Evolutionary conservation across 495 filamentous ascomycete genomes (phyloP).

Genomic region (Aspergillus steynii): DNA sequence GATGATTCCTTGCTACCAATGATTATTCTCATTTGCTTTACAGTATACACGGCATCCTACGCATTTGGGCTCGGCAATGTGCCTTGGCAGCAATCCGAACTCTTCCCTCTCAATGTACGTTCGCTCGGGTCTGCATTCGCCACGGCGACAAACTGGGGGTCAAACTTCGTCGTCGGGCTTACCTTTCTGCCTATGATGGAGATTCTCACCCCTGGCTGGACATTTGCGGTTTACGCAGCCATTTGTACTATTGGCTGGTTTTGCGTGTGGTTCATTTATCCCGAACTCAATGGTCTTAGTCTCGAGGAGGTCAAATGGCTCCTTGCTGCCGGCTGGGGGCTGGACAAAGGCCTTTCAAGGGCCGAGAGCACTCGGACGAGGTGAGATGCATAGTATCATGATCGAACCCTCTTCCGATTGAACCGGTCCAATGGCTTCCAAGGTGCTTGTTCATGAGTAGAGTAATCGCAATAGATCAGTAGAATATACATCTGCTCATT

Average conservation of each 20-base stretch:
- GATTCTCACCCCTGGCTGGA: slow-evolving; percentile 68
- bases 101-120: slow-evolving; percentile 83
- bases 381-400: neutral
- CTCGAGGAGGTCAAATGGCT: slow-evolving; percentile 79
- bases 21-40: slow-evolving; percentile 68
- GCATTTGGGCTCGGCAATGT: slow-evolving; percentile 89
- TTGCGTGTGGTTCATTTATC: slow-evolving; percentile 71
- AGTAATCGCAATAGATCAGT: neutral
- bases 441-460: neutral
- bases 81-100: slow-evolving; percentile 91
- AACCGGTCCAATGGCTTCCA: neutral
- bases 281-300: slow-evolving; percentile 78
- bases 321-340: slow-evolving; percentile 75
- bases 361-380: neutral
- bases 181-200: slow-evolving; percentile 90
- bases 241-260: slow-evolving; percentile 70
- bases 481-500: neutral
- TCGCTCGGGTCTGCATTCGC: slow-evolving; percentile 78
- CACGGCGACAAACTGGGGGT: slow-evolving; percentile 86
- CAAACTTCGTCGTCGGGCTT: slow-evolving; percentile 84
- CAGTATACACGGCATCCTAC: slow-evolving; percentile 82
- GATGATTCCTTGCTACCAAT: slow-evolving; percentile 30
- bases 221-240: slow-evolving; percentile 72
- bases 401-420: neutral
- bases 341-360: slow-evolving; percentile 39